Evolutionary conservation across 169 alveolate species (phyloP).

Genomic region (Plasmodium chabaudi): DNA sequence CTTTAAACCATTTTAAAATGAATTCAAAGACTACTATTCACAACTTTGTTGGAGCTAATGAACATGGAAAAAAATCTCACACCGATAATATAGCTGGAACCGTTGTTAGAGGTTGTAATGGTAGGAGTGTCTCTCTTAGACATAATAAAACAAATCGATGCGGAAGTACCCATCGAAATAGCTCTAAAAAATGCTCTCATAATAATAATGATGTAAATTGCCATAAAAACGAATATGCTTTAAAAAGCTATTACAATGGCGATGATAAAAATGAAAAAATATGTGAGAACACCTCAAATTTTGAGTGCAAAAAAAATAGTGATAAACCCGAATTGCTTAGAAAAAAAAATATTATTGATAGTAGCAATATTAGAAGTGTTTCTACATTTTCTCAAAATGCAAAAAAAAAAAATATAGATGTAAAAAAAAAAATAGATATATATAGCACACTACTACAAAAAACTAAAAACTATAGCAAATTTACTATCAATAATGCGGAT

Average conservation of each 20-base stretch:
- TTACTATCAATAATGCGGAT: neutral
- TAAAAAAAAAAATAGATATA: constrained; percentile 34
- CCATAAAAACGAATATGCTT: no score
- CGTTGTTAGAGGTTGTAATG: no score
- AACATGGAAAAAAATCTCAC: constrained; percentile 8
- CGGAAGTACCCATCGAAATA: no score
- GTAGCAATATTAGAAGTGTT: constrained; percentile 8
- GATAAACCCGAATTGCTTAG: neutral
- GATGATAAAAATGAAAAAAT: no score
- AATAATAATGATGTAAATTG: no score
- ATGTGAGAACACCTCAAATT: neutral
- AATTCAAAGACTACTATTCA: constrained; percentile 18
- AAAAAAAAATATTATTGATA: constrained; percentile 22
- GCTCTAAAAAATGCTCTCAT: no score
- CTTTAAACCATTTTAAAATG: constrained; percentile 45
- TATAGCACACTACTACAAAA: constrained; percentile 3
- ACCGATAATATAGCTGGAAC: no score
- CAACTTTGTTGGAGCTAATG: constrained; percentile 7
- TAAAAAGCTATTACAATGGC: no score
- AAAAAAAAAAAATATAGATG: constrained; percentile 11
- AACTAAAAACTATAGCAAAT: neutral
- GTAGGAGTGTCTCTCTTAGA: no score
- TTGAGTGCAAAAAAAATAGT: neutral
- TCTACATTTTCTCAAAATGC: constrained; percentile 24
- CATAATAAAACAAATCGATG: no score